Conservation (phyloP, 2,329 filamentous ascomycete species). For the Ceratocystis alfenasii region DNA sequence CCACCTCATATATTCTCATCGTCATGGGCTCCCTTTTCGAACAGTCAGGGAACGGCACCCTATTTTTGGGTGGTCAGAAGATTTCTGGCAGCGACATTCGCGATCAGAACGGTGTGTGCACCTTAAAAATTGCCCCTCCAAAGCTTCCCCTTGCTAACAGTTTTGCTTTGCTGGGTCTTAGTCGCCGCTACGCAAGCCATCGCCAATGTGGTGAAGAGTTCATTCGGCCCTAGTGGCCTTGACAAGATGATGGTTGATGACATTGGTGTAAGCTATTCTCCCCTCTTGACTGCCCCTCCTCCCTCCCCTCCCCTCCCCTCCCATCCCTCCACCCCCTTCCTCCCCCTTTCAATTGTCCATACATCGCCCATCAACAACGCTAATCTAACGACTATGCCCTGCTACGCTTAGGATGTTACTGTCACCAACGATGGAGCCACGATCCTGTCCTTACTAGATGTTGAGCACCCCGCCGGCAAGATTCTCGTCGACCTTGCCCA, state of each 20-base stretch:
- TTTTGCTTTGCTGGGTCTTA: slow-evolving; percentile 29
- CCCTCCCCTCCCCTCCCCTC: not conserved
- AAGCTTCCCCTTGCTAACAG: slow-evolving; percentile 14
- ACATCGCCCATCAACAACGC: slow-evolving; percentile 6
- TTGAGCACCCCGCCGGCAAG: slow-evolving; percentile 96
- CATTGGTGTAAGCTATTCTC: slow-evolving; percentile 58
- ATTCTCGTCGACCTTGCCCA: slow-evolving; percentile 95
- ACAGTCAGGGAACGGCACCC: slow-evolving; percentile 84
- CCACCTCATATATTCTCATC: slow-evolving; percentile 20
- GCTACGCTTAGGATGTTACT: slow-evolving; percentile 64
- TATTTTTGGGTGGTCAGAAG: slow-evolving; percentile 95
- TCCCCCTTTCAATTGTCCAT: slow-evolving; percentile 20
- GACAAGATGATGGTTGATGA: slow-evolving; percentile 99
- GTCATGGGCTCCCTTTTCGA: slow-evolving; percentile 92
- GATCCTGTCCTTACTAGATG: slow-evolving; percentile 86
- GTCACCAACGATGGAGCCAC: slow-evolving; percentile 98
- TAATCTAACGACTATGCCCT: not conserved
- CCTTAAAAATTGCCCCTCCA: slow-evolving; percentile 24
- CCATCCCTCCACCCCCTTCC: not conserved
- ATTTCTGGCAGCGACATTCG: slow-evolving; percentile 93
- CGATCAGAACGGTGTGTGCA: slow-evolving; percentile 72
- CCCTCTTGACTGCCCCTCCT: not conserved
- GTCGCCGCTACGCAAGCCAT: slow-evolving; percentile 94
- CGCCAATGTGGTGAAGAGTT: slow-evolving; percentile 97
- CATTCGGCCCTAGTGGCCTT: slow-evolving; percentile 89